These are phyloP conservation scores for Moricandia arvensis DNA, from an alignment of 345 rosid genomes.

Conservation along the genomic window DNA sequence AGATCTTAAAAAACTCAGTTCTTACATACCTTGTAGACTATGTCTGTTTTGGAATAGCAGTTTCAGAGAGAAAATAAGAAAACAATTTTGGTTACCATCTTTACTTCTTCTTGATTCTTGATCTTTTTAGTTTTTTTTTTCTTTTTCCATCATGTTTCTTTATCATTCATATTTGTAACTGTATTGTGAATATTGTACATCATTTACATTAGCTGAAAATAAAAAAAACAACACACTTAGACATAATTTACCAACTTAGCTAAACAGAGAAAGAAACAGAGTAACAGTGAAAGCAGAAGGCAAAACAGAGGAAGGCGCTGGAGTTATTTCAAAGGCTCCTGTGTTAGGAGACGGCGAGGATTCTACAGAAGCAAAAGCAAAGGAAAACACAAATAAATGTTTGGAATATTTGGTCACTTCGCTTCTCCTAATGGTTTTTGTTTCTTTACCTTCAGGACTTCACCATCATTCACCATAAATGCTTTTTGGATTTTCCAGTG, in stretches of 20 bases:
- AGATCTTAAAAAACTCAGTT: neutral
- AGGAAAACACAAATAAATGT: neutral
- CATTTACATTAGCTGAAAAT: no score
- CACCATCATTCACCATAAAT: neutral
- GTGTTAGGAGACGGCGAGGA: constrained; percentile 14
- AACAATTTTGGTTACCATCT: neutral
- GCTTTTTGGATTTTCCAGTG: neutral
- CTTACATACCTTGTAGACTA: neutral
- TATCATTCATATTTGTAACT: neutral
- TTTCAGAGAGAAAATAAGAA: neutral
- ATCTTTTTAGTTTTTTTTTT: neutral
- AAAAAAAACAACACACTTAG: no score
- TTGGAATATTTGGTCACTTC: no score
- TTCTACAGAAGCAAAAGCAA: neutral
- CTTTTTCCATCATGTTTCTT: neutral
- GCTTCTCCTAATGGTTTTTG: no score
- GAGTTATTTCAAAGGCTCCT: no score
- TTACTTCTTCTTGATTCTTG: neutral
- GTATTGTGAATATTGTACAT: no score
- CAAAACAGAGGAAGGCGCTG: constrained; percentile 20
- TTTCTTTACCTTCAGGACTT: neutral
- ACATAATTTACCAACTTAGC: constrained; percentile 2
- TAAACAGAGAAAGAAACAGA: neutral
- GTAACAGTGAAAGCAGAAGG: neutral
- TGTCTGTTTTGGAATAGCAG: neutral